Evolutionary conservation across 371 early-diverging fungal genomes (phyloP).

Genomic region (Mucor indicus): DNA sequence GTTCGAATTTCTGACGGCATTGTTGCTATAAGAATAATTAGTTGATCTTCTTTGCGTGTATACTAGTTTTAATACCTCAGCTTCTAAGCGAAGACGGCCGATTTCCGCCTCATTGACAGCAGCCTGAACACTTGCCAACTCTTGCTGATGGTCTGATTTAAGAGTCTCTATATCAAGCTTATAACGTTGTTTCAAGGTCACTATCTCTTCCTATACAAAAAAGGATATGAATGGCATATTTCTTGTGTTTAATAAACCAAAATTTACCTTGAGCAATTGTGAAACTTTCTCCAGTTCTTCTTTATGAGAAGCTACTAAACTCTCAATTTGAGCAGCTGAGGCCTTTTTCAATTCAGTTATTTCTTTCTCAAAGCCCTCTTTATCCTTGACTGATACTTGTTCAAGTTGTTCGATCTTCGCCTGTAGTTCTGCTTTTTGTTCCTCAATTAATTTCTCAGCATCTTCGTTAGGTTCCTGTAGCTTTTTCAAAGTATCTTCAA

Average conservation of each 20-base stretch:
- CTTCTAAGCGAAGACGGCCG: conserved; percentile 7
- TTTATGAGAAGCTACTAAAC: conserved; percentile 8
- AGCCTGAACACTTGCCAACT: conserved; percentile 17
- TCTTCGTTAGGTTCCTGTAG: conserved; percentile 15
- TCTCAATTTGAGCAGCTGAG: conserved; percentile 9
- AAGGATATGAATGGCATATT: too few species aligned
- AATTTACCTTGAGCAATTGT: conserved; percentile 9
- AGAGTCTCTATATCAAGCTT: conserved; percentile 11
- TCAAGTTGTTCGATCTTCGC: conserved; percentile 18
- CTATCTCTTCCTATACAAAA: too few species aligned
- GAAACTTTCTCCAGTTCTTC: conserved; percentile 8
- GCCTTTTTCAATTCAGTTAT: conserved; percentile 6
- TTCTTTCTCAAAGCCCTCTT: conserved; percentile 9
- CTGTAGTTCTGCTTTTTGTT: conserved; percentile 14
- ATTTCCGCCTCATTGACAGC: conserved; percentile 21
- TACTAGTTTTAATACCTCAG: too few species aligned
- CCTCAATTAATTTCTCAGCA: conserved; percentile 8
- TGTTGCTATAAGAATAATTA: too few species aligned
- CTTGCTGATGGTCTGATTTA: conserved; percentile 8
- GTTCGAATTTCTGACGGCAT: conserved; percentile 17
- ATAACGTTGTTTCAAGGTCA: conserved; percentile 4
- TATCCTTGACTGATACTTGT: conserved; percentile 4
- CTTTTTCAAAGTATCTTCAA: conserved; percentile 15
- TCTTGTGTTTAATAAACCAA: too few species aligned
- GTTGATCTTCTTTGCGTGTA: too few species aligned